Evolutionary conservation across 164 flowering plant species (phyloP).

Genomic region (Magnolia kwangsiensis): DNA sequence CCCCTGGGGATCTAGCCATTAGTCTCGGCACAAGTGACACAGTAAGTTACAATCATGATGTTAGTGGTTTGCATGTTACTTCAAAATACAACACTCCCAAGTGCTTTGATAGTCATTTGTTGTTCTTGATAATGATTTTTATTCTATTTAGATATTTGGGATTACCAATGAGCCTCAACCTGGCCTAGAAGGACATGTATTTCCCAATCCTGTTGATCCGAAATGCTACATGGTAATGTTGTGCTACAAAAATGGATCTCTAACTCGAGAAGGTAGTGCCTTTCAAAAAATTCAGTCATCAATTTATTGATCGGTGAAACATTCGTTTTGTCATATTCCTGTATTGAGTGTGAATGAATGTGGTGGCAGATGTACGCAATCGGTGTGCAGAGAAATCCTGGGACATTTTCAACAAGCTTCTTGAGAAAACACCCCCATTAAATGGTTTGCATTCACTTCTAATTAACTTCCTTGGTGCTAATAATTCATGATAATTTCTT

Average conservation of each 20-base stretch:
- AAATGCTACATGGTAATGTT: constrained; percentile 90
- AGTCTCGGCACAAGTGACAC: constrained; percentile 99
- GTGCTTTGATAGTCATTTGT: neutral
- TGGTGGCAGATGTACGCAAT: constrained; percentile 65
- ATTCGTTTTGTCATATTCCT: constrained; percentile 6
- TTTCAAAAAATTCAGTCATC: neutral
- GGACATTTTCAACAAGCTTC: constrained; percentile 66
- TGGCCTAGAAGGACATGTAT: constrained; percentile 81
- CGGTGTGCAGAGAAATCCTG: constrained; percentile 72
- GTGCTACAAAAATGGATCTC: constrained; percentile 84
- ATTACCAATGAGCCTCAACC: constrained; percentile 73
- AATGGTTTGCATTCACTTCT: constrained; percentile 52
- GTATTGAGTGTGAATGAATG: constrained; percentile 4
- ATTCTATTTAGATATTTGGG: constrained; percentile 68
- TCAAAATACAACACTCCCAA: neutral
- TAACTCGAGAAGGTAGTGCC: constrained; percentile 88
- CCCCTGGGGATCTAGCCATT: constrained; percentile 86
- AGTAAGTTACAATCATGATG: constrained; percentile 36
- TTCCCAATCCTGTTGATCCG: constrained; percentile 93
- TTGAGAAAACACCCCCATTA: constrained; percentile 74
- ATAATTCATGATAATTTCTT: no score
- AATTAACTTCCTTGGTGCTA: neutral
- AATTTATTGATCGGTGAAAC: constrained; percentile 13
- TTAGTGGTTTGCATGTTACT: neutral
- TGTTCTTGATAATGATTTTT: neutral